Conservation (phyloP, 768 basidiomycete genomes). For the Pleurotus platypus region DNA sequence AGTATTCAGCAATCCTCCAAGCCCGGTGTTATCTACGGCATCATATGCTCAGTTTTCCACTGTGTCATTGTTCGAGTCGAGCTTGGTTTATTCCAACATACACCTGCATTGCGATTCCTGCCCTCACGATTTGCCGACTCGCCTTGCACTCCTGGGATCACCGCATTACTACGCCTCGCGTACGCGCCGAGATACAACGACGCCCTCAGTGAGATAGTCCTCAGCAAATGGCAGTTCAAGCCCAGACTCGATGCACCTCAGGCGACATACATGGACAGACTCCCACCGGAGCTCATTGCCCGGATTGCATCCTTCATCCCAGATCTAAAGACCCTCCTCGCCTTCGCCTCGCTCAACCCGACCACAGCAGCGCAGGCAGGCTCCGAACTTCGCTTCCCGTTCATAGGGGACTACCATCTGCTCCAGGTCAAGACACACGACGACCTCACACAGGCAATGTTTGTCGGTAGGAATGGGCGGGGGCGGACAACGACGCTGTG, state of each 20-base stretch:
- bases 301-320: neutral
- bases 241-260: neutral
- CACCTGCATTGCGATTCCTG: constrained; percentile 16
- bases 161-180: constrained; percentile 11
- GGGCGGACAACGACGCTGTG: no score
- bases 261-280: neutral
- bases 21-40: constrained; percentile 6
- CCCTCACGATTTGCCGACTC: constrained; percentile 12
- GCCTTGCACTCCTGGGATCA: constrained; percentile 14
- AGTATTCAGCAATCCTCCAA: neutral
- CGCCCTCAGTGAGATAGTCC: neutral
- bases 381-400: no score
- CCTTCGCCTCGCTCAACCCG: neutral
- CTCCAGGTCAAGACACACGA: no score
- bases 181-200: neutral
- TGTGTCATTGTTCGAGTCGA: constrained; percentile 12
- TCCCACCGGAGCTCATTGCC: neutral
- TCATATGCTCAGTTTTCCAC: constrained; percentile 18
- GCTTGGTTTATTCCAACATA: constrained; percentile 12
- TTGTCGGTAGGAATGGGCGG: no score
- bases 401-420: no score
- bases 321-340: neutral
- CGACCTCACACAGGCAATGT: no score
- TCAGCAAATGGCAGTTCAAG: neutral
- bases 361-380: no score